Conservation (phyloP, 2,329 filamentous ascomycete species). For the Aspergillus versicolor region DNA sequence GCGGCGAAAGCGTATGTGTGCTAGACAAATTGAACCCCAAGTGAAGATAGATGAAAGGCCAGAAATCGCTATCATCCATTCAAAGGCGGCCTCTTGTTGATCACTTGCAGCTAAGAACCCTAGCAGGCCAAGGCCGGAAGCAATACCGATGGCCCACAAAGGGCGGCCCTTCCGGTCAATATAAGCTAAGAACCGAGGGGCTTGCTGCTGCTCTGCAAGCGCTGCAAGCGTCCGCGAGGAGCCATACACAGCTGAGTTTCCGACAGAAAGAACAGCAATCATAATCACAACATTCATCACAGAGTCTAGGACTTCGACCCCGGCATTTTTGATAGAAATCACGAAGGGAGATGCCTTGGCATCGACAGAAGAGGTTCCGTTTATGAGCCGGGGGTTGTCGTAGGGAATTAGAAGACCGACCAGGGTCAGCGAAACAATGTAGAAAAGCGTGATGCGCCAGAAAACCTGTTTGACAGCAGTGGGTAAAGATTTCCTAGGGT, state of each 20-base stretch:
- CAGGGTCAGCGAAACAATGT: conserved; percentile 76
- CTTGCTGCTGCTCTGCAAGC: conserved; percentile 82
- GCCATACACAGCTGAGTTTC: conserved; percentile 88
- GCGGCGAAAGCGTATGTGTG: conserved; percentile 84
- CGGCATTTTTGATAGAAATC: conserved; percentile 82
- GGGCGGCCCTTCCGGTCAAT: conserved; percentile 81
- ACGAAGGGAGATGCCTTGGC: conserved; percentile 85
- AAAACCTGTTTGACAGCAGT: conserved; percentile 91
- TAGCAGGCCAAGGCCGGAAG: conserved; percentile 69
- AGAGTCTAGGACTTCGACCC: conserved; percentile 76
- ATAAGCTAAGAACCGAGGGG: conserved; percentile 73
- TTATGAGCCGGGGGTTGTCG: conserved; percentile 63
- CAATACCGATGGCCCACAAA: conserved; percentile 67
- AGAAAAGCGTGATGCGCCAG: conserved; percentile 90
- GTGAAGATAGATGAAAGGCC: conserved; percentile 73
- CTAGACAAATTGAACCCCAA: conserved; percentile 81
- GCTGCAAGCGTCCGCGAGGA: conserved; percentile 87
- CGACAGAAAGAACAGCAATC: conserved; percentile 84
- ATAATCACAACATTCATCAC: conserved; percentile 96
- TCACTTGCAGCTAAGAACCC: conserved; percentile 71
- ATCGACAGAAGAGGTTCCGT: conserved; percentile 58
- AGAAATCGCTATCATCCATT: conserved; percentile 76
- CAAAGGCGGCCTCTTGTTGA: conserved; percentile 63
- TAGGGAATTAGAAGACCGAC: conserved; percentile 82
- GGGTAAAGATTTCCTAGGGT: conserved; percentile 69